Base-by-base conservation (phyloP, 495 filamentous ascomycete species). In the Aspergillus bridgeri region DNA sequence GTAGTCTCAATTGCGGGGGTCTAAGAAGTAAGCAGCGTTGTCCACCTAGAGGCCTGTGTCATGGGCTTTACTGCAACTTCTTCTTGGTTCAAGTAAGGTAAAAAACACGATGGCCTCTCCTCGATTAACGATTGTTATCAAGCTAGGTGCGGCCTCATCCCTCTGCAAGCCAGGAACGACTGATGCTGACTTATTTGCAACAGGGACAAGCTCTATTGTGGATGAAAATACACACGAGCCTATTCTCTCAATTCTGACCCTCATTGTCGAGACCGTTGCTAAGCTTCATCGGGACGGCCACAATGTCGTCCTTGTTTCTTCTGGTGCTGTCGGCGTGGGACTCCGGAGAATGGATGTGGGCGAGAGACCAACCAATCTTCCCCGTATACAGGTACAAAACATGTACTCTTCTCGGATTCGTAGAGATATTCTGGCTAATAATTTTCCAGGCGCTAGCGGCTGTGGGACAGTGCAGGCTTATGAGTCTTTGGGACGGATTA, bases 191-290 rank as follows among this genome's bases (percentile, higher is more conserved):
- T 15, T 2, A 50, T 48, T 53, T 52, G 15, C 29, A 50, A 19
- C 21, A 98, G 94, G 94, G 61, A 97, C 94, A 22, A 96, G 91
- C 74, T 98, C 94, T 15, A 97, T 98, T 62, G 94, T 98, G 51
- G 89, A 97, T 71, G 94, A 98, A 69, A 90, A 86, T 63, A 96
- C 89, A n/a, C 94, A 98, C 73, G 89, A 96, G 60, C 95, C 95
- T n/a, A 83, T 96, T 27, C 80, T 98, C 20, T 95, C 92, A 8
- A 96, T 91, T 56, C 75, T 98, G 51, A 89, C 88, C 53, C 74
- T 89, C 51, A 96, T 98, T 61, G 94, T 96, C 38, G 92, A 98
- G 71, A 97, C 95, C 5, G 91, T 89, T 3, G 86, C 92, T 13
- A 85, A 82, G 58, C 79, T 98, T 51, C 86, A 82, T 59, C 88